Base-by-base conservation (phyloP, 1,284 basidiomycete genomes). In the Ustilago curta region DNA sequence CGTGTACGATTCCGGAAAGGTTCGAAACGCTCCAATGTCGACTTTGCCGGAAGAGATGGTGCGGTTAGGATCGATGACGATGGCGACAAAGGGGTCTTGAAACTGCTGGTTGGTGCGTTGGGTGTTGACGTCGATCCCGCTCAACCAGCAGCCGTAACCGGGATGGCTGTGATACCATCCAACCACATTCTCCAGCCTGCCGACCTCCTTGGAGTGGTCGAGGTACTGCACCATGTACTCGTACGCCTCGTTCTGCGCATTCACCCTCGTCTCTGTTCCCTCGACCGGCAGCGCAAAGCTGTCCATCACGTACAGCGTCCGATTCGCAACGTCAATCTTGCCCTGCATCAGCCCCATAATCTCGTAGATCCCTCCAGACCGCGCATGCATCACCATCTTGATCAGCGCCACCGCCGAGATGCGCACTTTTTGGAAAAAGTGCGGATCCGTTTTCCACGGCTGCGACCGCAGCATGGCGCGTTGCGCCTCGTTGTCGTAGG, bases 81-180 rank as follows among this genome's bases (percentile, higher is more conserved):
- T 93, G 7, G 97, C 96, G 18, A 99, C 91, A 85, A 97, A 99
- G 2, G 96, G 96, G 86, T 99, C 96, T 84, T 93, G 92, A 87
- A 90, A 95, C 81, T 91, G 91, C 84, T 99, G 96, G 84, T 98
- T 96, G 79, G 91, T 95, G 87, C 92, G 89, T 85, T 99, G 96
- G 0, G 96, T 99, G 85, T 92, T 92, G 59, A 98, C 95, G 87
- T 99, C 97, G 43, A 99, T 97, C 75, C 94, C 95, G 44, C 94
- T 96, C 43, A 99, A 87, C 97, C 97, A 99, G 86, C 97, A 99
- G 6, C 97, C 97, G 85, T 99, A 99, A 19, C 97, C 97, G 54
- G 97, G 97, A 88, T 99, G 97, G 45, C 95, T 97, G 85, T 99
- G 96, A 85, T 99, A 99, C 96, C 96, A 99, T n/a, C 96, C 96